Percentiles rank a stretch among this genome's conserved stretches.
phyloP scores from a whole-genome alignment of 805 yeast genomes.

The Hyphopichia homilentoma region DNA sequence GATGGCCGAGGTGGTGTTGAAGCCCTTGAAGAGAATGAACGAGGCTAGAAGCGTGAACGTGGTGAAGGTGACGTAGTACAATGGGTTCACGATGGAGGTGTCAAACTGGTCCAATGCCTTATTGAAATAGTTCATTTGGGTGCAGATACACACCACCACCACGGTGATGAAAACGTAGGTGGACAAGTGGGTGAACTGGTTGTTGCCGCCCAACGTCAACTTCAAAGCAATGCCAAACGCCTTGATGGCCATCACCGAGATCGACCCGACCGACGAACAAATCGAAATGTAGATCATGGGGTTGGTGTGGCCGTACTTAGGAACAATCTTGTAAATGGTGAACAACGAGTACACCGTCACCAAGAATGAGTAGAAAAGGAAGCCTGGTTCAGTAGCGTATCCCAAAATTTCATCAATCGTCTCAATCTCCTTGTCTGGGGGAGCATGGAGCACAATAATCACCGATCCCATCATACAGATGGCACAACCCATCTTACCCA shows the following conservation, averaged over 20 bases:
- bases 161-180: conserved; percentile 78
- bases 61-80: conserved; percentile 88
- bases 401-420: conserved; percentile 85
- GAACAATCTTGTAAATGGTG: conserved; percentile 82
- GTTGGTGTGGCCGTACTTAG: conserved; percentile 70
- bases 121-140: conserved; percentile 93
- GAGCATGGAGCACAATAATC: conserved; percentile 86
- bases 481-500: conserved; percentile 92
- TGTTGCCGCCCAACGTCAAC: conserved; percentile 77
- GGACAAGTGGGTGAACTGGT: conserved; percentile 81
- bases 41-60: conserved; percentile 85
- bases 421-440: conserved; percentile 84
- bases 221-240: conserved; percentile 92
- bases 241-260: conserved; percentile 87
- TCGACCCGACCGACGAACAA: conserved; percentile 87
- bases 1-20: conserved; percentile 77
- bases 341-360: conserved; percentile 69
- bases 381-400: conserved; percentile 77
- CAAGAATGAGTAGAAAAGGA: conserved; percentile 57
- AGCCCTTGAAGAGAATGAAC: conserved; percentile 80
- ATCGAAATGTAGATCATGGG: conserved; percentile 89
- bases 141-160: conserved; percentile 75
- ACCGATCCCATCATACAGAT: conserved; percentile 85
- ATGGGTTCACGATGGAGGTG: conserved; percentile 86
- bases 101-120: conserved; percentile 92